Conservation (phyloP, 768 basidiomycete species). For the Tubosaeta brunneosetosa region DNA sequence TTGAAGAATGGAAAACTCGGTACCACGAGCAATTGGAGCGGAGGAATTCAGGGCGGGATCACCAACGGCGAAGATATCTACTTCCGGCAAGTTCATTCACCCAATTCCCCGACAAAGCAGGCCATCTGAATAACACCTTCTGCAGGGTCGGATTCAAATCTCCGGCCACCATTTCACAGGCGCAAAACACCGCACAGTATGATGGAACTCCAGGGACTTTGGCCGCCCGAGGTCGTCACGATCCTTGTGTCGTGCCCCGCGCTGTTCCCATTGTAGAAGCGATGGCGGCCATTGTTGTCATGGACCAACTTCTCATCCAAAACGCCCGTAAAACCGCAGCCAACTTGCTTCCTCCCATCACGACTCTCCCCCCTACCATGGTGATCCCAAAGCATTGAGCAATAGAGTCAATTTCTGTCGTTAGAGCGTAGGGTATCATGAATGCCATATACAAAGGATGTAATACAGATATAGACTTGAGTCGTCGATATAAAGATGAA, state of each 20-base stretch:
- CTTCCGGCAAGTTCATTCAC: conserved; percentile 64
- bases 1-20: conserved; percentile 67
- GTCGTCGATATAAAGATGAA: neutral
- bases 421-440: neutral
- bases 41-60: conserved; percentile 96
- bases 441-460: neutral
- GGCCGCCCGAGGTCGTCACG: conserved; percentile 90
- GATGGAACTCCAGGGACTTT: conserved; percentile 85
- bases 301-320: conserved; percentile 91
- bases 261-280: conserved; percentile 98
- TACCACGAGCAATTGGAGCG: conserved; percentile 92
- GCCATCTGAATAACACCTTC: conserved; percentile 8
- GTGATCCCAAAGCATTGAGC: conserved; percentile 47
- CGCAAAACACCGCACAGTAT: conserved; percentile 88
- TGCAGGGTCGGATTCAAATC: conserved; percentile 93
- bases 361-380: conserved; percentile 93
- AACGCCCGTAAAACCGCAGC: conserved; percentile 75
- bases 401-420: neutral
- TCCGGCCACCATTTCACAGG: conserved; percentile 94
- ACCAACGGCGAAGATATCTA: conserved; percentile 97
- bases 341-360: conserved; percentile 74
- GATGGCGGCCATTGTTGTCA: conserved; percentile 93
- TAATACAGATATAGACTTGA: neutral
- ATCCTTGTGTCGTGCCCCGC: conserved; percentile 95
- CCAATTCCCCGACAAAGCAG: neutral